Evolutionary conservation across 441 rosid genomes (phyloP).

Genomic region (Adansonia rubrostipa): DNA sequence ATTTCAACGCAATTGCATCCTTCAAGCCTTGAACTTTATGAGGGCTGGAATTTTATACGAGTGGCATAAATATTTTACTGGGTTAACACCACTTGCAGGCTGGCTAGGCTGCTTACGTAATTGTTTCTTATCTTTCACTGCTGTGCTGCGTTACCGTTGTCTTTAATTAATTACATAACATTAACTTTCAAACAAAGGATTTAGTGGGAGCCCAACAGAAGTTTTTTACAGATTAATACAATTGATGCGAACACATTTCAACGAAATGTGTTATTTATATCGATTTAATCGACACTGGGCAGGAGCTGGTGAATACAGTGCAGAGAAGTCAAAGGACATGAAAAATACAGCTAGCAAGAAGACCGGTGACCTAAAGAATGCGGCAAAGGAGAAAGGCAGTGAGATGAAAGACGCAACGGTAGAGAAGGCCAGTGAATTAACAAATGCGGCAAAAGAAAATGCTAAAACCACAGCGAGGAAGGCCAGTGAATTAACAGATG

Average conservation of each 20-base stretch:
- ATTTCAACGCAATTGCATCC: not conserved
- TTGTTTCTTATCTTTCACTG: no score
- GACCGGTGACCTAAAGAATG: conserved; percentile 17
- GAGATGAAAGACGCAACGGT: conserved; percentile 1
- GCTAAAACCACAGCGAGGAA: not conserved
- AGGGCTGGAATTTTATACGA: not conserved
- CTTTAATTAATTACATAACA: not conserved
- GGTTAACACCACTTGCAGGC: not conserved
- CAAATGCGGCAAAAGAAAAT: conserved; percentile 24
- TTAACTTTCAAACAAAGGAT: not conserved
- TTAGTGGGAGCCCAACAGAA: not conserved
- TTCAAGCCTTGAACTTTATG: not conserved
- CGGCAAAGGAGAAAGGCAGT: conserved; percentile 20
- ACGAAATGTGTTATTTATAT: not conserved
- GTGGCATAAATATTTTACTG: not conserved
- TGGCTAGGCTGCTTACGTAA: no score
- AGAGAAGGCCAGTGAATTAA: conserved; percentile 30
- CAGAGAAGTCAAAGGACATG: conserved; percentile 26
- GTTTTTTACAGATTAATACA: not conserved
- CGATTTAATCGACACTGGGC: not conserved
- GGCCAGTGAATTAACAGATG: conserved; percentile 17
- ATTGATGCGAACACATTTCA: no score
- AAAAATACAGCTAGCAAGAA: conserved; percentile 27
- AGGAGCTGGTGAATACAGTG: conserved; percentile 27
- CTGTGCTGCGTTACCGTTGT: no score